Evolutionary conservation across 176 grass and related monocot genomes (phyloP).

Genomic region (Poa annua): DNA sequence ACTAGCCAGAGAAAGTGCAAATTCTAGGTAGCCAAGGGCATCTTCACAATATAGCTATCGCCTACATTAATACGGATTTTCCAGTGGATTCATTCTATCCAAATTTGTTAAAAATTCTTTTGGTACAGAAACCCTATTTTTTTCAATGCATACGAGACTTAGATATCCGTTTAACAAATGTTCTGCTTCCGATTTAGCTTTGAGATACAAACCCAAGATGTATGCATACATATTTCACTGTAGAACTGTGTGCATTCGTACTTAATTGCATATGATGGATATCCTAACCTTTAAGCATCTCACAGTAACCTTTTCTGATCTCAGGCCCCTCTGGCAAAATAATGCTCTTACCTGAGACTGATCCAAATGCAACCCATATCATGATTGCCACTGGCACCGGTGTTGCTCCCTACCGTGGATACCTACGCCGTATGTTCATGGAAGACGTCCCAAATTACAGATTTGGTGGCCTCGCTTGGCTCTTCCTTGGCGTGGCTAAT

Average conservation of each 20-base stretch:
- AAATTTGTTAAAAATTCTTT: not conserved
- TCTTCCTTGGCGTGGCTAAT: slow-evolving; percentile 93
- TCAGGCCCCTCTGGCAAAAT: slow-evolving; percentile 97
- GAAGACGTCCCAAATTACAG: slow-evolving; percentile 79
- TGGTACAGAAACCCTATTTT: not conserved
- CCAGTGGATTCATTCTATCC: not conserved
- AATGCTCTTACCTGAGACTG: slow-evolving; percentile 91
- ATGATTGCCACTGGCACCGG: slow-evolving; percentile 97
- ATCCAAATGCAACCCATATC: slow-evolving; percentile 91
- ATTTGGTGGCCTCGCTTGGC: slow-evolving; percentile 92
- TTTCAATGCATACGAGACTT: not conserved
- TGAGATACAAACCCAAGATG: not conserved
- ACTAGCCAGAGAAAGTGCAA: not conserved
- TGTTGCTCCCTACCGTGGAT: slow-evolving; percentile 88
- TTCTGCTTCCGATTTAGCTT: slow-evolving; percentile 15
- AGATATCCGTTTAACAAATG: not conserved
- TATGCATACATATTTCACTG: not conserved
- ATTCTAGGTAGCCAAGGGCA: not conserved
- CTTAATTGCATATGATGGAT: slow-evolving; percentile 15
- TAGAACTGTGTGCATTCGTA: not conserved
- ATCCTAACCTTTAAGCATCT: slow-evolving; percentile 14
- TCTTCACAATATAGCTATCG: slow-evolving; percentile 8
- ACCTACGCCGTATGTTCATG: slow-evolving; percentile 95
- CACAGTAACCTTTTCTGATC: slow-evolving; percentile 23
- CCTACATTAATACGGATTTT: not conserved